Evolutionary conservation across 164 flowering plant genomes (phyloP), one percentile per base, ranked within the genome.

Genomic region (Magnolia officinalis): DNA sequence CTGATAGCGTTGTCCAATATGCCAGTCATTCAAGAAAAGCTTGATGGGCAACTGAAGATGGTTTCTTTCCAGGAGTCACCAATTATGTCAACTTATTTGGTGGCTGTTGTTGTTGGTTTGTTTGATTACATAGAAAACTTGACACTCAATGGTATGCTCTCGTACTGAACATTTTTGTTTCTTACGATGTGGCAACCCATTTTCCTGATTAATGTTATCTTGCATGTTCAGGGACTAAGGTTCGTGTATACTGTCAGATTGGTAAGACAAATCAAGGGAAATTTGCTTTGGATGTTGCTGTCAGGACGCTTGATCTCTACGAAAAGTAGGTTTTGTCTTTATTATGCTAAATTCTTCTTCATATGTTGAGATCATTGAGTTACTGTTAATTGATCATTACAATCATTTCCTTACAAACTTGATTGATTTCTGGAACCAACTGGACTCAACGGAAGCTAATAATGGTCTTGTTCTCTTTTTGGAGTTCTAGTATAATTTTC

Each of bases 31-130:
- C 86, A 92, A 72, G 99, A 96, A 81, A 87, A 88, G 69, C 74
- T 76, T 70, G 75, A 90, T 72, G 98, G 97, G 50, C 72, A 81
- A 80, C 65, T 85, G 50, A 96, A 90, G 83, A 94, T 84, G 5
- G 90, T 96, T 72, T 82, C 78, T 66, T 94, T 87, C 79, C 87
- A 90, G 79, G 98, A 92, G 74, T 87, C 98, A 52, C 98, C 98
- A 24, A 88, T 92, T 71, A 96, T 96, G 99, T 96, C 99, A 14
- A 94, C 99, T 49, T 96, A 96, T 82, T 87, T 96, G 85, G 97
- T 96, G 61, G 99, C 98, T 49, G 80, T 91, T 76, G 98, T 94
- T 18, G 84, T 94, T 86, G 99, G 99, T 58, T 78, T 94, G 85
- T 95, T 95, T 88, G 97, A 93, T 81, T 95, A 89, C 73, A 90